These are phyloP conservation scores for Rhizoclosmatium sp. DNA, from an alignment of 192 early-diverging fungal genomes.

Conservation along the genomic window DNA sequence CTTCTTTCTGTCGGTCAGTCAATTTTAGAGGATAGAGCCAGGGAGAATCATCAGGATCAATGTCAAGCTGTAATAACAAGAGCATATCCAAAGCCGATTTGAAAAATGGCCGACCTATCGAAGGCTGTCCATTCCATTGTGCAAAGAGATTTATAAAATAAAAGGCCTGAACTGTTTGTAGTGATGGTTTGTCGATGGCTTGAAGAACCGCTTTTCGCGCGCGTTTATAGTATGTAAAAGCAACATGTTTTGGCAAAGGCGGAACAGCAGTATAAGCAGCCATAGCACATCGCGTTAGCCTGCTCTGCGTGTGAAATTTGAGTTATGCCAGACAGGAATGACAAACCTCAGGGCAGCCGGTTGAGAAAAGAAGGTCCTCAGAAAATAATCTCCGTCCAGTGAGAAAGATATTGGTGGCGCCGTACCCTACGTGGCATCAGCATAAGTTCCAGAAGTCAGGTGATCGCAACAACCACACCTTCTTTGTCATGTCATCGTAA, in stretches of 20 bases:
- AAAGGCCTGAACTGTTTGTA: not conserved
- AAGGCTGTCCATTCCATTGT: conserved; percentile 1
- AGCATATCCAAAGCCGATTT: not conserved
- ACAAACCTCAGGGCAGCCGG: not conserved
- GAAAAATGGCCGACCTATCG: not conserved
- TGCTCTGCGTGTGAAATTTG: not conserved
- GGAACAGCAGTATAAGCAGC: not conserved
- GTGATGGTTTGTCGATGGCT: not conserved
- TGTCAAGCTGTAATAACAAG: not conserved
- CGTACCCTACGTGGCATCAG: not conserved
- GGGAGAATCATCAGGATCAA: conserved; percentile 13
- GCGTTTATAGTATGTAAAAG: conserved; percentile 1
- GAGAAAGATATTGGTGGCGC: not conserved
- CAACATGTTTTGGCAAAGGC: not conserved
- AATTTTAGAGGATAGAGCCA: conserved; percentile 7
- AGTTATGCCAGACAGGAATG: too few species aligned
- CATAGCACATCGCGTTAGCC: not conserved
- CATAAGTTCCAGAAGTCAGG: not conserved
- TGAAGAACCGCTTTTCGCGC: conserved; percentile 11
- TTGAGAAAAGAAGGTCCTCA: not conserved
- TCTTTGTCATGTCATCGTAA: not conserved
- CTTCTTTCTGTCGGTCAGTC: conserved; percentile 1
- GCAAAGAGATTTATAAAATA: conserved; percentile 1
- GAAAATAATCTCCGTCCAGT: not conserved
- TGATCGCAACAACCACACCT: not conserved